Evolutionary conservation across 805 yeast species (phyloP).

Genomic region (Sugiyamaella americana): DNA sequence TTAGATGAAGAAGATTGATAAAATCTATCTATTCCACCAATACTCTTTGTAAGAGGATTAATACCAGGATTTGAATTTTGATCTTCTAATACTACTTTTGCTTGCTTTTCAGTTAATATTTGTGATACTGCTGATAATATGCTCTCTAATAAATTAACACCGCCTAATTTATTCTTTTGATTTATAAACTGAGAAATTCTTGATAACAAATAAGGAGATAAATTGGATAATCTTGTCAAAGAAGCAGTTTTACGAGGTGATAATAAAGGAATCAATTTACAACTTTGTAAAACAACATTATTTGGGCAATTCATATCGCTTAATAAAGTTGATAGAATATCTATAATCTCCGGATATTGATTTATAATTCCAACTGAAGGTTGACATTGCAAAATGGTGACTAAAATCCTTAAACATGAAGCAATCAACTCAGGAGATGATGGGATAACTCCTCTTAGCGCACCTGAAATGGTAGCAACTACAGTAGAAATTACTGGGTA

Average conservation of each 20-base stretch:
- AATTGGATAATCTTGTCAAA: conserved; percentile 4
- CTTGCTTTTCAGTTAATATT: conserved; percentile 14
- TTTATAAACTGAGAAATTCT: neutral
- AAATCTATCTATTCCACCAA: no score
- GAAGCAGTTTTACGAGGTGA: conserved; percentile 10
- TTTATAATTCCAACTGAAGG: conserved; percentile 14
- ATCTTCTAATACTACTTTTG: neutral
- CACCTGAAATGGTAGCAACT: conserved; percentile 5
- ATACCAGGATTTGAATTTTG: neutral
- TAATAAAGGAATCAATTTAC: conserved; percentile 13
- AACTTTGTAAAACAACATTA: conserved; percentile 16
- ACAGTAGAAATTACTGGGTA: conserved; percentile 17
- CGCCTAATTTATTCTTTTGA: neutral
- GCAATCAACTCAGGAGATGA: conserved; percentile 7
- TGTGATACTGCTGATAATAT: conserved; percentile 24
- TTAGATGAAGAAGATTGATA: conserved; percentile 1
- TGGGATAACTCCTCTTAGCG: neutral
- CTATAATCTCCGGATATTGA: conserved; percentile 15
- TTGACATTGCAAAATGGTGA: conserved; percentile 15
- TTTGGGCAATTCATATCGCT: conserved; percentile 11
- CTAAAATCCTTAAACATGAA: conserved; percentile 14
- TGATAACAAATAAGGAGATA: neutral
- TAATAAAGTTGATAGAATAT: conserved; percentile 11
- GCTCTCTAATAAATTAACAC: conserved; percentile 14
- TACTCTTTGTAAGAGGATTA: no score